Base-by-base conservation (phyloP, 2,329 filamentous ascomycete species). In the Trichoderma guizhouense region DNA sequence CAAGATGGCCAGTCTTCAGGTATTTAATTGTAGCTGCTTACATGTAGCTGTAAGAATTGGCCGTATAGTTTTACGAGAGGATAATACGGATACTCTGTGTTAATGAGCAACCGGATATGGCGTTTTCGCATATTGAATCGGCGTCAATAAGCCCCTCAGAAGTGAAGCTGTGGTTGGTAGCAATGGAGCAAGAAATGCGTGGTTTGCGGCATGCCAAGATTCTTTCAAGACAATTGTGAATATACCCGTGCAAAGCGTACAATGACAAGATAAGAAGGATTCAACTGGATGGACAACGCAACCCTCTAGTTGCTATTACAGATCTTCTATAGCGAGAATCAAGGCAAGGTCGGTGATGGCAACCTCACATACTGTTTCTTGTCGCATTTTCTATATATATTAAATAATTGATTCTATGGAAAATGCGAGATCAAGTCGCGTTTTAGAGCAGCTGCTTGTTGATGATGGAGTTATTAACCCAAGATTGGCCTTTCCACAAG, bases 21-120 rank as follows among this genome's bases (percentile, higher is more conserved):
- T 24, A 30, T 34, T 34, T 60, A 15, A 7, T 34, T 15, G n/a
- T 34, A 24, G 18, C 18, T 14, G 57, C 57, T 34, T 34, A 34
- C 30, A 60, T 34, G 57, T 34, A 32, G 57, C 9, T 30, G 18
- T 58, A 58, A 12, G 15, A 30, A 7, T 24, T 24, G 4, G 15
- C 5, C 2, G 18, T 30, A 30, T 28, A 8, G 55, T 4, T n/a
- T 58, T 15, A 5, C 11, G 26, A 32, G 18, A 30, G 12, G 26
- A 57, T n/a, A n/a, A 0, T 5, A n/a, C 8, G 15, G 7, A 11
- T 9, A 30, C 9, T 1, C 0, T n/a, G 1, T n/a, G 12, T 5
- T 51, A 6, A 5, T 12, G 9, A 51, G n/a, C 21, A 21, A 2
- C n/a, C 21, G n/a, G 15, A 21, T 2, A 1, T 7, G 15, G 0